phyloP scores from a whole-genome alignment of 768 basidiomycete genomes.

The Strobilomyces dryophilus region DNA sequence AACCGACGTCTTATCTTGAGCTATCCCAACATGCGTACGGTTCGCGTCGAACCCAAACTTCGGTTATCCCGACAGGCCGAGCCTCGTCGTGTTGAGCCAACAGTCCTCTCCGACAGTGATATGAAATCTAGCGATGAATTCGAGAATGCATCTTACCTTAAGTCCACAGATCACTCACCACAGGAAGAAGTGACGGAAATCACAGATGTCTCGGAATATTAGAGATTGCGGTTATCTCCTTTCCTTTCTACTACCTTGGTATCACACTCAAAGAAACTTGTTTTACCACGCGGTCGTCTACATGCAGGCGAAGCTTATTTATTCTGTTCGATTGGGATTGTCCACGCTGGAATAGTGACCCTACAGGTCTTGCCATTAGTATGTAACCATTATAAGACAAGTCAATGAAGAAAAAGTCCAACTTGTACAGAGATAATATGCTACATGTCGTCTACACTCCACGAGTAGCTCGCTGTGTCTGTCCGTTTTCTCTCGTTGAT shows the following conservation, averaged over 20 bases:
- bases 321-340: conserved; percentile 12
- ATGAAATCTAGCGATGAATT: conserved; percentile 28
- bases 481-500: conserved; percentile 71
- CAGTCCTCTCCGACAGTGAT: conserved; percentile 29
- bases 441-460: conserved; percentile 94
- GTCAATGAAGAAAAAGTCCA: not conserved
- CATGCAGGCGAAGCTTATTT: conserved; percentile 18
- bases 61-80: conserved; percentile 22
- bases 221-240: conserved; percentile 10
- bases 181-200: conserved; percentile 23
- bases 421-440: not conserved
- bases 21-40: conserved; percentile 49
- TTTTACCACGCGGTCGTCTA: conserved; percentile 15
- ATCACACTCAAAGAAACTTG: conserved; percentile 7
- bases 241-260: conserved; percentile 9
- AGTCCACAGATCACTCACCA: conserved; percentile 21
- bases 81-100: conserved; percentile 30
- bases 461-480: conserved; percentile 71
- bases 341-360: conserved; percentile 1
- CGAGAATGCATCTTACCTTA: conserved; percentile 23
- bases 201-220: conserved; percentile 31
- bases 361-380: not conserved
- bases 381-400: not conserved
- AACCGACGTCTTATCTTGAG: conserved; percentile 56
- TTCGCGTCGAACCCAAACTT: conserved; percentile 31